Base-by-base conservation (phyloP, 2,329 filamentous ascomycete genomes). In the Dothidotthia symphoricarpi region DNA sequence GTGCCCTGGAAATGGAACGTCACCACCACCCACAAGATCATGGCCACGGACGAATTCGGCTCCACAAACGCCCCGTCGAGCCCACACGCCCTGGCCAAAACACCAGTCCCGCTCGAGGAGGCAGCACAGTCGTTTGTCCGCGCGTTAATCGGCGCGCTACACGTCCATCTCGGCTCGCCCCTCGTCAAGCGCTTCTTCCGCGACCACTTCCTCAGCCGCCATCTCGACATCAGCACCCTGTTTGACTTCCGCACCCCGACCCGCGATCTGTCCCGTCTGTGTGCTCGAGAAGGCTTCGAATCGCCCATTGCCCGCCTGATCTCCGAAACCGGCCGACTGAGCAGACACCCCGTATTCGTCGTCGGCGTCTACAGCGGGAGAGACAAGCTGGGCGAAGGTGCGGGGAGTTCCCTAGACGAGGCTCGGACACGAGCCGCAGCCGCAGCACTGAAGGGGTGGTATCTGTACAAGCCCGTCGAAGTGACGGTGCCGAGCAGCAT, bases 331-430 rank as follows among this genome's bases (percentile, higher is more conserved):
- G 93, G 93, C 64, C 82, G 93, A 41, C 68, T 78, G 53, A 93
- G 86, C 57, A 81, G 86, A 64, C 86, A 86, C 42, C 91, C 93
- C 12, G 93, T 98, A 12, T 97, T 85, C 60, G 82, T 96, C 19
- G 90, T 98, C 11, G 93, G 91, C 41, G 90, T 98, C 45, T 98
- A 86, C 73, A 94, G 86, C 52, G 93, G 91, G 34, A 75, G 77
- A 44, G 90, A 98, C 65, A 91, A 93, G 76, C 75, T 98, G 28
- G 93, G 91, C 39, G 91, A 98, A 72, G 93, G 83, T n/a, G 77
- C 83, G 14, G 93, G 86, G 16, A 73, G 84, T 32, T 90, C 80
- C 67, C 73, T 97, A 39, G 76, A 88, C 51, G 80, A 88, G 57
- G 91, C 86, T 22, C 81, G 88, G 48, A 76, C 80, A 48, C 80